Evolutionary conservation across 768 basidiomycete species (phyloP), one percentile per base, ranked within the genome.

Genomic region (Phaffia tasmanica): DNA sequence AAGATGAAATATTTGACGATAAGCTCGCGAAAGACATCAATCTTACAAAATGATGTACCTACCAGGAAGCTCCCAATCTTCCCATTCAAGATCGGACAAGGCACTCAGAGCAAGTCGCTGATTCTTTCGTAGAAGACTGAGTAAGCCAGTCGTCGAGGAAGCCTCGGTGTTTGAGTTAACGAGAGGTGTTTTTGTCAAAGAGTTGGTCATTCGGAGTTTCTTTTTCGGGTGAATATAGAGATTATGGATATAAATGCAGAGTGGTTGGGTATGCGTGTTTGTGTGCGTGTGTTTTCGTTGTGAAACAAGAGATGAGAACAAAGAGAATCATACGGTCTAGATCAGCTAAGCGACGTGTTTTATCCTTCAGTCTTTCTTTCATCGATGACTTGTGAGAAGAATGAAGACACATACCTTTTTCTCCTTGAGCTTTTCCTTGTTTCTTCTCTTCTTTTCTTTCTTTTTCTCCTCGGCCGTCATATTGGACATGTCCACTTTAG

Each of bases 351-450:
- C 35, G 35, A 42, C 35, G 35, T 42, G 35, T 42, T 42, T 42
- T 42, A 42, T 42, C 35, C 35, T 42, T 42, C 35, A 42, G 35
- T 42, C 35, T n/a, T 32, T 60, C 9, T 48, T 7, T 8, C n/a
- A 1, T 1, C 1, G 19, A n/a, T 25, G 7, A 19, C 6, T 25
- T 23, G 8, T 18, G 56, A 30, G 56, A 32, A 32, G 56, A 46
- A 46, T 19, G 47, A 16, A 19, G 49, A 3, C 27, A 30, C 66
- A 53, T 25, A 69, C 67, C 67, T 64, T 69, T 57, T 69, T 69
- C 62, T 69, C 67, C 67, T 69, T 69, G 50, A 69, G 55, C 62
- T 69, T 69, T 58, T 69, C 67, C 63, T 69, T 69, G 47, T 69
- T 69, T 29, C 57, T 57, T 27, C 57, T 57, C 57, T 69, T 69